Conservation (phyloP, 2,329 filamentous ascomycete genomes). For the Trichoderma aggressivum region DNA sequence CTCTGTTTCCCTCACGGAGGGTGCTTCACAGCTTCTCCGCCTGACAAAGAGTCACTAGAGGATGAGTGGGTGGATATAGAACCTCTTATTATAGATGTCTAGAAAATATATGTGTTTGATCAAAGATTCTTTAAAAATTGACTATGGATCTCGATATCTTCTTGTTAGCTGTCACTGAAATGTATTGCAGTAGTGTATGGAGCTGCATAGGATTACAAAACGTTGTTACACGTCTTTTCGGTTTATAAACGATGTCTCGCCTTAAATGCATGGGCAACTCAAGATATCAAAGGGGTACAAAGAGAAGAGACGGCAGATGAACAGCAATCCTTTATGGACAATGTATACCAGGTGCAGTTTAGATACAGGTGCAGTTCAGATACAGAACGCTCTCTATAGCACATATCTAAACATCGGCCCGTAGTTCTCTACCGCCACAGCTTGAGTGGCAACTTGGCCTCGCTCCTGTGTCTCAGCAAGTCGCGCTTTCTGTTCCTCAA, state of each 20-base stretch:
- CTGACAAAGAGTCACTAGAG: background rate
- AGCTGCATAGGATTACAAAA: no score
- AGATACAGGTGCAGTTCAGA: background rate
- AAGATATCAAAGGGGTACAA: no score
- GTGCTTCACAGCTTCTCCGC: slow-evolving; percentile 12
- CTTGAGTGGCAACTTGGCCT: slow-evolving; percentile 2
- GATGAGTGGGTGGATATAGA: background rate
- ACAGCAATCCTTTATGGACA: background rate
- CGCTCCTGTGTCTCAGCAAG: background rate
- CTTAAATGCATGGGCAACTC: no score
- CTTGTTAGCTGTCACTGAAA: background rate
- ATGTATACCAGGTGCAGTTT: background rate
- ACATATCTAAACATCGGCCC: slow-evolving; percentile 25
- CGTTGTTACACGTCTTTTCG: no score
- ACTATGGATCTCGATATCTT: background rate
- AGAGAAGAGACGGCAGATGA: background rate
- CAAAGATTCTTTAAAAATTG: background rate
- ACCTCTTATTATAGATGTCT: background rate
- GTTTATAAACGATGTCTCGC: no score
- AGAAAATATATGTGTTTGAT: background rate
- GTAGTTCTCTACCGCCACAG: slow-evolving; percentile 23
- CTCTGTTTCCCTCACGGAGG: slow-evolving; percentile 13
- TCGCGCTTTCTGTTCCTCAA: slow-evolving; percentile 11
- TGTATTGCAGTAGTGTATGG: no score
- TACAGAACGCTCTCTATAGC: slow-evolving; percentile 15